Base-by-base conservation (phyloP, 768 basidiomycete genomes). In the Kwoniella shandongensis region DNA sequence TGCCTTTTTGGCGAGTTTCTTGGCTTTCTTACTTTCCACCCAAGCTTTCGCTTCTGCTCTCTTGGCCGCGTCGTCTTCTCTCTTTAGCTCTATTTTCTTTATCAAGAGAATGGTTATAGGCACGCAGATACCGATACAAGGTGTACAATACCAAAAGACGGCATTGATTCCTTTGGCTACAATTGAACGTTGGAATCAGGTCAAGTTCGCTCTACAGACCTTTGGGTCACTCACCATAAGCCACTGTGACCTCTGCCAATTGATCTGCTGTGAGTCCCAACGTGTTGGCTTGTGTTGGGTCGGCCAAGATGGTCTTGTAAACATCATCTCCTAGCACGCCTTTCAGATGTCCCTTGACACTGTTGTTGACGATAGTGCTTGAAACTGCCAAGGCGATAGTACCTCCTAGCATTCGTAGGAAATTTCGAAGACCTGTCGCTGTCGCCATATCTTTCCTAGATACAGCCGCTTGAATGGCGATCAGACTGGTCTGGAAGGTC, bases 381-480 rank as follows among this genome's bases (percentile, higher is more conserved):
- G 63, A 65, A 7, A 62, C 78, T 1, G 87, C 84, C 1, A 88
- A 80, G 3, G 83, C 79, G 2, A 90, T 67, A 0, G 87, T 85
- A 17, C 87, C 87, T 18, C 88, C 88, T 2, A 89, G 77, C 52
- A 84, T 77, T 15, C 87, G 81, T 46, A 87, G 79, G 62, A 88
- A 87, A 38, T 51, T 56, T 50, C 54, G 47, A 0, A 83, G 52
- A 1, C 73, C 84, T 0, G 87, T 88, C 0, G 88, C 86, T 8
- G 87, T 85, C 1, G 86, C 85, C 86, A 89, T 88, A 59, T 89
- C 87, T 38, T 79, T 79, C 36, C 87, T 77, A 0, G 82, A 74
- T 0, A 89, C 88, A 23, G 85, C 84, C 0, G 87, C 86, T 69
- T 89, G 88, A 6, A 86, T 87, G 0, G 85, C 86, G 2, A 69